Base-by-base conservation (phyloP, 805 yeast species). In the Saccharomycopsis sp. region DNA sequence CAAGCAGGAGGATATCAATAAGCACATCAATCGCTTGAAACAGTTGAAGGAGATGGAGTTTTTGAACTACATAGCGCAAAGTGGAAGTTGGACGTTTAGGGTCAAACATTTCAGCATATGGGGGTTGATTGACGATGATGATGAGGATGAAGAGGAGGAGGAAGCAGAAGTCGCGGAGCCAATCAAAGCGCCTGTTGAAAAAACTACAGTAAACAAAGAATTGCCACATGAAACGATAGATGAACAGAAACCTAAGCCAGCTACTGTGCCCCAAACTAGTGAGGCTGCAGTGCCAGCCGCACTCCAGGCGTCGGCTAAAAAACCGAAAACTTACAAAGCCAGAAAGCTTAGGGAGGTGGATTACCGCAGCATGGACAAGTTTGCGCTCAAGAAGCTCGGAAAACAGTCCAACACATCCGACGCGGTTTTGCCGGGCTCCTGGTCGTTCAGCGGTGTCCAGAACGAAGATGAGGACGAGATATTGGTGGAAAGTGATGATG, bases 91-190 rank as follows among this genome's bases (percentile, higher is more conserved):
- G 90, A 83, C 85, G 0, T 91, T 89, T 71, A 80, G 77, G 64
- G 97, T 91, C 7, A 83, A 87, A 64, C 99, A 94, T 73, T 94
- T 94, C 66, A 90, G 97, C 73, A 81, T 88, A 3, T 94, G 97
- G 97, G 98, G 98, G 4, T 71, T 94, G 44, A 78, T 85, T 16
- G 87, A 84, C 62, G 89, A 85, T 24, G 83, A 78, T 21, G 82
- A 78, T 47, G 84, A 75, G 14, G 80, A 79, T 44, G 76, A 81
- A 48, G 90, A 83, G 62, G 76, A 74, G 9, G 79, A 77, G 24
- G 21, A 68, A 67, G 55, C 62, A 58, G 57, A 70, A 62, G 51
- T 65, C 50, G 20, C 12, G 12, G 23, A 44, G 29, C 51, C 71
- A 70, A 58, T 69, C 69, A 51, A 57, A 61, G 51, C 57, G 54